Evolutionary conservation across 2,329 filamentous ascomycete genomes (phyloP).

Genomic region (Neofusicoccum sp.): DNA sequence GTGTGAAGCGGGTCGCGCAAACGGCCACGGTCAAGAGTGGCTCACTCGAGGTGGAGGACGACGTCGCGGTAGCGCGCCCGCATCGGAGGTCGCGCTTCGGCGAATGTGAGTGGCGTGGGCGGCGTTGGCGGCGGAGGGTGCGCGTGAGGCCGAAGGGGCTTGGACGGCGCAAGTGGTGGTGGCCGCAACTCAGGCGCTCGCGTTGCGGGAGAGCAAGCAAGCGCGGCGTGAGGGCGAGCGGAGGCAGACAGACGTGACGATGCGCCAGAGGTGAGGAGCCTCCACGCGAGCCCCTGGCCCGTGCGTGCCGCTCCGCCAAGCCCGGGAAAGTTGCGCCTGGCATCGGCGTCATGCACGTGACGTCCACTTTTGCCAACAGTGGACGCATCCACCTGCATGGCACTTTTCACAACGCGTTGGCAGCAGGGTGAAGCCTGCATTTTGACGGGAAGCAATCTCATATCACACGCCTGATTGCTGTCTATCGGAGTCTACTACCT

Average conservation of each 20-base stretch:
- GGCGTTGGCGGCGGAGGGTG: neutral
- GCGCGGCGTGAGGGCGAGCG: neutral
- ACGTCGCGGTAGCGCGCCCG: neutral
- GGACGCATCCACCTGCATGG: no score
- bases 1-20: neutral
- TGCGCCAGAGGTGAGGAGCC: constrained; percentile 2
- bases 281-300: neutral
- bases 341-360: neutral
- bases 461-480: no score
- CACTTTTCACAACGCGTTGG: no score
- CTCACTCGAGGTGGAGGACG: neutral
- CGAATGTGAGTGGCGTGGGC: neutral
- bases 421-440: no score
- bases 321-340: no score
- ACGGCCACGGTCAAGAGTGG: neutral
- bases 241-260: neutral
- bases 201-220: neutral
- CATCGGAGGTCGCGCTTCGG: constrained; percentile 1
- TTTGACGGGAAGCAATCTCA: no score
- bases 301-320: neutral
- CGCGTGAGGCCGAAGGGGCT: neutral
- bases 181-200: neutral
- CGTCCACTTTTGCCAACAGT: no score
- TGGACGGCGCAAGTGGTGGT: neutral
- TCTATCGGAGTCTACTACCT: no score